These are phyloP conservation scores for Diaporthe ilicicola DNA, from an alignment of 2,329 filamentous ascomycete species.

Conservation along the genomic window DNA sequence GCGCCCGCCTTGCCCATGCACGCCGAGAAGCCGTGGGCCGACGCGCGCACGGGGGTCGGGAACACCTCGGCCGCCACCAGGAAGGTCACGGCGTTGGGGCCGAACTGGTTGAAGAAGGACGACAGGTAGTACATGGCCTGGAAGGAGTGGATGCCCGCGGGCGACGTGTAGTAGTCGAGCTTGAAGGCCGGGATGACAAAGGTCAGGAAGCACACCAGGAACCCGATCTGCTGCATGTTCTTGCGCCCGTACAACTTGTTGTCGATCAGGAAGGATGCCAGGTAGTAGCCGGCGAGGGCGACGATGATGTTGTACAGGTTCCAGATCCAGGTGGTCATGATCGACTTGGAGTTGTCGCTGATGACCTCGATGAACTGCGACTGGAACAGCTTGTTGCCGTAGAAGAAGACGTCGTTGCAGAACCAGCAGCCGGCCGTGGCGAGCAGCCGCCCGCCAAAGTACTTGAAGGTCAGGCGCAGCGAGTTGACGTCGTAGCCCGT, in stretches of 20 bases:
- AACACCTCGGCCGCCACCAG: constrained; percentile 96
- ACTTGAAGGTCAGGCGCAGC: constrained; percentile 76
- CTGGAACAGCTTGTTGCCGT: constrained; percentile 98
- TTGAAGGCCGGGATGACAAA: constrained; percentile 92
- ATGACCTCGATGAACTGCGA: constrained; percentile 87
- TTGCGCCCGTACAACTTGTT: constrained; percentile 97
- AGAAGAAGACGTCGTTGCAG: constrained; percentile 98
- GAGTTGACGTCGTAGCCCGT: constrained; percentile 94
- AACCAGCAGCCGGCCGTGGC: constrained; percentile 93
- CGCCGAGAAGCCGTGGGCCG: constrained; percentile 94
- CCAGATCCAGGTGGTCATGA: constrained; percentile 91
- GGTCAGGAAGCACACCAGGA: constrained; percentile 91
- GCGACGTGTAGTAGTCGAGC: constrained; percentile 81
- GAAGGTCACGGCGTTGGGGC: constrained; percentile 96
- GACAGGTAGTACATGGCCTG: constrained; percentile 98
- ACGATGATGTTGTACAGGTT: constrained; percentile 92
- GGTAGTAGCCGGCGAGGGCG: constrained; percentile 87
- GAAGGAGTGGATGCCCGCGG: constrained; percentile 82
- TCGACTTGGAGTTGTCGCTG: constrained; percentile 71
- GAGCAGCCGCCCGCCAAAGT: constrained; percentile 87
- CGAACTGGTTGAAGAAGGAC: constrained; percentile 99
- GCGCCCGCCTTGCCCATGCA: constrained; percentile 90
- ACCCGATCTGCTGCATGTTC: constrained; percentile 95
- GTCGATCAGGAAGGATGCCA: constrained; percentile 88
- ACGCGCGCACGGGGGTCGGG: constrained; percentile 91